These are phyloP conservation scores for Solanum chiquidenum DNA, from an alignment of 257 asterid species.

Conservation along the genomic window DNA sequence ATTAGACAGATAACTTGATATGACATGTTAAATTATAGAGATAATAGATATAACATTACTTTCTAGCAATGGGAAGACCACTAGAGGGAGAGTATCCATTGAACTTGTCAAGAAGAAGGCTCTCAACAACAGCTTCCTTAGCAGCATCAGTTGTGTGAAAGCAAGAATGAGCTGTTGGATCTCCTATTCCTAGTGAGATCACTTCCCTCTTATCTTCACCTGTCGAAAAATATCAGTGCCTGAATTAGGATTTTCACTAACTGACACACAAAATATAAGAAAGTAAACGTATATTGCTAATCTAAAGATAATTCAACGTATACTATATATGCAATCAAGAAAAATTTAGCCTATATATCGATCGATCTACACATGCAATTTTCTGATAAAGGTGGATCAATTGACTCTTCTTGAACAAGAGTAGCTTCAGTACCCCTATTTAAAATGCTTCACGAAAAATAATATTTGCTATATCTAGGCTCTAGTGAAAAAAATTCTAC, in stretches of 20 bases:
- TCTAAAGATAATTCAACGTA: background rate
- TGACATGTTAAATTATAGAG: background rate
- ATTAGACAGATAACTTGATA: background rate
- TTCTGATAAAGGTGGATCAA: background rate
- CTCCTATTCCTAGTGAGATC: slow-evolving; percentile 76
- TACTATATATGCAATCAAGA: background rate
- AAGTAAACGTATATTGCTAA: background rate
- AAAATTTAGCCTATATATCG: background rate
- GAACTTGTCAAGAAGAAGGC: slow-evolving; percentile 55
- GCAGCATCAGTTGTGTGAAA: slow-evolving; percentile 43
- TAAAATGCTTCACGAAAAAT: background rate
- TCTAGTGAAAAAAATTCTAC: background rate
- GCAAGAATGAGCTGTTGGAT: slow-evolving; percentile 78
- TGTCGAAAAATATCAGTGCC: background rate
- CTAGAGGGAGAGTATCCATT: slow-evolving; percentile 80
- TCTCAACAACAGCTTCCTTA: slow-evolving; percentile 46
- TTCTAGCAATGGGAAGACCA: slow-evolving; percentile 77
- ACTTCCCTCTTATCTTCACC: slow-evolving; percentile 17
- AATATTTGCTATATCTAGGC: background rate
- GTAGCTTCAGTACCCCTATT: background rate
- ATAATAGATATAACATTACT: slow-evolving; percentile 10
- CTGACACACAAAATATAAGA: background rate
- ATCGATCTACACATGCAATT: background rate
- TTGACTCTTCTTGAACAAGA: background rate
- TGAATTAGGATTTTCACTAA: background rate